Evolutionary conservation across 306 rosid genomes (phyloP).

Genomic region (Cucumis sativus): Cucumber_9930_V3 NC_026657.2:25309501-25310000

Average conservation of each 20-base stretch:
- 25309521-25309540: slow-evolving; percentile 1
- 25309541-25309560: slow-evolving; percentile 35
- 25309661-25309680: slow-evolving; percentile 5
- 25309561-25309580: not conserved
- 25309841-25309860: not conserved
- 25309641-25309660: slow-evolving; percentile 19
- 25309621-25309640: slow-evolving; percentile 16
- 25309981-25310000: no score
- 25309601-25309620: slow-evolving; percentile 31
- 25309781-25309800: not conserved
- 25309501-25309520: not conserved
- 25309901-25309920: no score
- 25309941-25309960: no score
- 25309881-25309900: not conserved
- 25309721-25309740: not conserved
- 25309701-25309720: not conserved
- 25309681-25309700: slow-evolving; percentile 3
- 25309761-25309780: not conserved
- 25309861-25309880: not conserved
- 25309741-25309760: not conserved
- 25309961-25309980: no score
- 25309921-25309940: no score
- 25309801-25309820: not conserved
- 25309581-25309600: not conserved
- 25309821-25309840: not conserved